A percentile compares a stretch with the other conserved stretches of the same genome.
phyloP scores from a whole-genome alignment of 345 rosid species.

The Iberis pinnata region DNA sequence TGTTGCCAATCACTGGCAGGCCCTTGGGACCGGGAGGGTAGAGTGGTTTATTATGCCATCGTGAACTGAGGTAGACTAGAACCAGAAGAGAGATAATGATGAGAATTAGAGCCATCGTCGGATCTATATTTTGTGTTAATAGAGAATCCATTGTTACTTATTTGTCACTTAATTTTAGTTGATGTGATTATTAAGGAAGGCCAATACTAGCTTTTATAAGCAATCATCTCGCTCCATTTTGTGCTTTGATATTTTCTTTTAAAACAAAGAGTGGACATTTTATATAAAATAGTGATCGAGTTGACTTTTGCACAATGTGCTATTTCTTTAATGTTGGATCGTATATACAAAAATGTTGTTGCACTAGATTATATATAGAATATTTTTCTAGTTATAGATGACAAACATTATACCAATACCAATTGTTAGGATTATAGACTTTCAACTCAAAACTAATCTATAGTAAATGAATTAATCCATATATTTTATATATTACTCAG shows the following conservation, averaged over 20 bases:
- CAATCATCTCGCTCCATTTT: neutral
- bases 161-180: neutral
- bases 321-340: neutral
- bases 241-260: too few relatives aligned
- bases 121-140: constrained; percentile 10
- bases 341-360: neutral
- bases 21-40: constrained; percentile 89
- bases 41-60: constrained; percentile 38
- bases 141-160: constrained; percentile 18
- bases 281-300: neutral
- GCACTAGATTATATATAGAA: neutral
- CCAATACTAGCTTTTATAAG: constrained; percentile 10
- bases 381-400: neutral
- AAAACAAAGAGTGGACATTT: constrained; percentile 10
- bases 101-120: constrained; percentile 10
- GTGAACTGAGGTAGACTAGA: constrained; percentile 26
- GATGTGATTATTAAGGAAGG: neutral
- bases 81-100: constrained; percentile 17
- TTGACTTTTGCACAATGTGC: constrained; percentile 18
- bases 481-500: too few relatives aligned
- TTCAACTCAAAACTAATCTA: too few relatives aligned
- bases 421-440: too few relatives aligned
- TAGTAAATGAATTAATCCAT: too few relatives aligned
- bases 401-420: too few relatives aligned
- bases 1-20: constrained; percentile 67